Evolutionary conservation across 2,329 filamentous ascomycete genomes (phyloP).

Genomic region (Stagonosporopsis rhizophila): DNA sequence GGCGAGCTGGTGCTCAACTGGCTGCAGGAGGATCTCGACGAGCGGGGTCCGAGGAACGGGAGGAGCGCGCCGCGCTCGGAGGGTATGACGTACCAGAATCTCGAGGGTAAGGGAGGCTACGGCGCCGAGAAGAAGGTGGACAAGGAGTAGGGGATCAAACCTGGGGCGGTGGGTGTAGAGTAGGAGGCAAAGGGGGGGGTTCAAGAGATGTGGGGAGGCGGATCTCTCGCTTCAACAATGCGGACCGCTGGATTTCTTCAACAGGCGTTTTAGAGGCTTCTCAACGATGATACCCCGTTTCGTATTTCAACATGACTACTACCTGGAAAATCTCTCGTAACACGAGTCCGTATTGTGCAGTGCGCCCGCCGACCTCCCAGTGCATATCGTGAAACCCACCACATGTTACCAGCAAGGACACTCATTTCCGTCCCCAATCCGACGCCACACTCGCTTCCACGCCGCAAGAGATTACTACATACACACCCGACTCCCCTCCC

Average conservation of each 20-base stretch:
- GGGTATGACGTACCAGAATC: constrained; percentile 68
- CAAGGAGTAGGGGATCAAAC: constrained; percentile 1
- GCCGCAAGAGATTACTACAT: too few relatives aligned
- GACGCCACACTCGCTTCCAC: too few relatives aligned
- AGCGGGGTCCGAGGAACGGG: constrained; percentile 76
- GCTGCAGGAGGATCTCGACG: constrained; percentile 80
- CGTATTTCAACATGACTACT: constrained; percentile 35
- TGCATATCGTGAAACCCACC: too few relatives aligned
- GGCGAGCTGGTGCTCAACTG: constrained; percentile 88
- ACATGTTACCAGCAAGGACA: too few relatives aligned
- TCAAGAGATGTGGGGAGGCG: neutral
- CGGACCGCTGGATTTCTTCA: constrained; percentile 25
- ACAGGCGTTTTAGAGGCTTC: constrained; percentile 36
- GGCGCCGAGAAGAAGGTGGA: constrained; percentile 60
- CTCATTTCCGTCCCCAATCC: too few relatives aligned
- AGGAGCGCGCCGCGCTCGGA: constrained; percentile 57
- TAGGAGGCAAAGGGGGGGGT: neutral
- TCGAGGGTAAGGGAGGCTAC: constrained; percentile 69
- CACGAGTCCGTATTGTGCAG: too few relatives aligned
- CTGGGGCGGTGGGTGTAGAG: neutral
- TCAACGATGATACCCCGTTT: constrained; percentile 50
- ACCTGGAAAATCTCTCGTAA: neutral
- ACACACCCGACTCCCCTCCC: too few relatives aligned
- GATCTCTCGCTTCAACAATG: constrained; percentile 41
- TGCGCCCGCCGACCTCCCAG: too few relatives aligned